Conservation (phyloP, 2,329 filamentous ascomycete genomes). For the Raffaelea ambrosiae region DNA sequence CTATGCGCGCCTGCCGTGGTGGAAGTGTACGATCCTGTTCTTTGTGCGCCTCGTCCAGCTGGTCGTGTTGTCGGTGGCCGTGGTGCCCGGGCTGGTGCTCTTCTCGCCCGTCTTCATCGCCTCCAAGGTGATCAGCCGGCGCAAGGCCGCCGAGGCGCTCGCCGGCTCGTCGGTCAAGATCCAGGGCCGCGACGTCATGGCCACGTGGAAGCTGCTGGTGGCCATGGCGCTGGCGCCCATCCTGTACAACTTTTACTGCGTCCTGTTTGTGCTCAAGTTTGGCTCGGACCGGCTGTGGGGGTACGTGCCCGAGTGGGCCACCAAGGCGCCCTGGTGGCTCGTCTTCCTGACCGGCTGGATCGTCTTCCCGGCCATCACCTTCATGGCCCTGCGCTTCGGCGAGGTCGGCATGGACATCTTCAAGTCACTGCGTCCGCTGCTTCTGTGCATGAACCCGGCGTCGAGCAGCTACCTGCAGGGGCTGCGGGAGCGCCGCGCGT, state of each 20-base stretch:
- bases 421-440: constrained; percentile 83
- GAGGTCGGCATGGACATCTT: constrained; percentile 99
- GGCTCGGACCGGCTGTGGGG: constrained; percentile 77
- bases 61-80: constrained; percentile 64
- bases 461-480: constrained; percentile 77
- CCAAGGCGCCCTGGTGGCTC: constrained; percentile 55
- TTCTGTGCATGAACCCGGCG: constrained; percentile 75
- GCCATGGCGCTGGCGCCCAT: constrained; percentile 74
- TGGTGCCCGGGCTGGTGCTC: constrained; percentile 76
- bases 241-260: constrained; percentile 74
- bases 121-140: constrained; percentile 71
- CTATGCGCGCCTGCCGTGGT: constrained; percentile 75
- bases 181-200: constrained; percentile 80
- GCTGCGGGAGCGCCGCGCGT: constrained; percentile 62
- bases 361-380: constrained; percentile 81
- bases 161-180: constrained; percentile 85
- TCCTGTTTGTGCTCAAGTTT: constrained; percentile 65
- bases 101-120: constrained; percentile 85
- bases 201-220: constrained; percentile 90
- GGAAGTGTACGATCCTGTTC: constrained; percentile 66
- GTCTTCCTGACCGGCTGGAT: constrained; percentile 62
- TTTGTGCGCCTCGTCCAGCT: constrained; percentile 77
- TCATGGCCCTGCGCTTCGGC: constrained; percentile 86
- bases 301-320: constrained; percentile 66
- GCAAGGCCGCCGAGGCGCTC: constrained; percentile 75